Base-by-base conservation (phyloP, 1,139 yeast genomes). In the Magnusiomyces suaveolens region DNA sequence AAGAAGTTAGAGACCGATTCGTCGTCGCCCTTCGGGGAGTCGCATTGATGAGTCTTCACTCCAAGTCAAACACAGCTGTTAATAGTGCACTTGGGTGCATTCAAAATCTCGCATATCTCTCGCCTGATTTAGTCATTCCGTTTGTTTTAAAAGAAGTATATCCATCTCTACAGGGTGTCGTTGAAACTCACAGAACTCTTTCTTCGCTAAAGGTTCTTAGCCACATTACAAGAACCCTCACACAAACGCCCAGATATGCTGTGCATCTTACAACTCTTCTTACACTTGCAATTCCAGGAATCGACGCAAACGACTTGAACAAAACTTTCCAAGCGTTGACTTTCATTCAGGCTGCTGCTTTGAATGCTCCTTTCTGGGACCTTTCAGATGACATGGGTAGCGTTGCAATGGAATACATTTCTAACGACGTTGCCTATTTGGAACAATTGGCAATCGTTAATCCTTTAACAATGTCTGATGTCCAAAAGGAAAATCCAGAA, bases 291-390 rank as follows among this genome's bases (percentile, higher is more conserved):
- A 69, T 90, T 16, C 87, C 90, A 0, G 96, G 95, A 24, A 82
- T 92, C 48, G 97, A 92, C 66, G 81, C 94, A 0, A 92, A 90
- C 67, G 98, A 92, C 69, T 75, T 89, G 54, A 78, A 75, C 29
- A 82, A 90, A 65, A 84, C 96, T 0, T 75, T 83, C 38, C 77
- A 80, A 53, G 80, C 96, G 0, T 72, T 90, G 52, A 81, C 83
- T 58, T 78, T 87, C 25, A 77, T 92, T 58, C 84, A 88, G 14
- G 77, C 87, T 0, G 79, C 85, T 33, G 83, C 90, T 0, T 75
- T 84, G 16, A 84, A 82, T 59, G 79, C 87, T 2, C 97, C 97
- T 0, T 75, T 89, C 60, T 58, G 59, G 50, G 72, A 71, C 50
- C 50, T 68, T 18, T 64, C 70, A 23, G 67, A 62, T 14, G 63